These are phyloP conservation scores for Nasturtium officinale DNA, from an alignment of 345 rosid species.

Conservation along the genomic window DNA sequence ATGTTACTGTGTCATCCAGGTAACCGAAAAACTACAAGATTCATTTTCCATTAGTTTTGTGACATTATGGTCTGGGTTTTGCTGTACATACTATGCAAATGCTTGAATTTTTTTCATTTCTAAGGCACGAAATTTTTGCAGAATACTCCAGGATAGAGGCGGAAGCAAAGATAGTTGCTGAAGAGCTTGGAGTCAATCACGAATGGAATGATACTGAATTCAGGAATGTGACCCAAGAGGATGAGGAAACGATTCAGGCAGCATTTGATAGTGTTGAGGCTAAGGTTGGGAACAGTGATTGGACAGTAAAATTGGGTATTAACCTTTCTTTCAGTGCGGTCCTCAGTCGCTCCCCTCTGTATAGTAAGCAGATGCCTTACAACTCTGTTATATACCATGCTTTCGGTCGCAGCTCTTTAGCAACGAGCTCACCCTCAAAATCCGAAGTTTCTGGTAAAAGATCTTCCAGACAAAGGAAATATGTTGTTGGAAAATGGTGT, in stretches of 20 bases:
- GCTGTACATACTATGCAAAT: neutral
- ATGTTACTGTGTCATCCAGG: constrained; percentile 94
- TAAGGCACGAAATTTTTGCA: constrained; percentile 43
- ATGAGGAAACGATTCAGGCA: constrained; percentile 64
- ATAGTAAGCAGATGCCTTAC: constrained; percentile 96
- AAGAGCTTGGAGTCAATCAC: constrained; percentile 66
- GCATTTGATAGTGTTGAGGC: constrained; percentile 81
- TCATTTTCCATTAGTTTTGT: neutral
- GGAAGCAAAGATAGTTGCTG: constrained; percentile 71
- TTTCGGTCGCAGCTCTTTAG: constrained; percentile 74
- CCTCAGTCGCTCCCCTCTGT: constrained; percentile 82
- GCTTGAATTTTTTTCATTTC: constrained; percentile 6
- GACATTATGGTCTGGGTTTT: constrained; percentile 8
- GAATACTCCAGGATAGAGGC: constrained; percentile 87
- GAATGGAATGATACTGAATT: constrained; percentile 63
- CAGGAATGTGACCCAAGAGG: constrained; percentile 64
- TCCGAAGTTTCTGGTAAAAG: constrained; percentile 52
- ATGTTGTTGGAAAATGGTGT: constrained; percentile 95
- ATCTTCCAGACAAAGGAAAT: constrained; percentile 63
- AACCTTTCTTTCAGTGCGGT: constrained; percentile 82
- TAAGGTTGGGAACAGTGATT: constrained; percentile 77
- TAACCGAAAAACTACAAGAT: constrained; percentile 27
- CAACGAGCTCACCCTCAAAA: constrained; percentile 51
- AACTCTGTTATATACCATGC: constrained; percentile 79
- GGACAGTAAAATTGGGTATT: constrained; percentile 88